Percentiles rank a stretch among this genome's conserved stretches.
Conservation (phyloP, 257 asterid species). For the Parsonsia alboflavescens region DNA sequence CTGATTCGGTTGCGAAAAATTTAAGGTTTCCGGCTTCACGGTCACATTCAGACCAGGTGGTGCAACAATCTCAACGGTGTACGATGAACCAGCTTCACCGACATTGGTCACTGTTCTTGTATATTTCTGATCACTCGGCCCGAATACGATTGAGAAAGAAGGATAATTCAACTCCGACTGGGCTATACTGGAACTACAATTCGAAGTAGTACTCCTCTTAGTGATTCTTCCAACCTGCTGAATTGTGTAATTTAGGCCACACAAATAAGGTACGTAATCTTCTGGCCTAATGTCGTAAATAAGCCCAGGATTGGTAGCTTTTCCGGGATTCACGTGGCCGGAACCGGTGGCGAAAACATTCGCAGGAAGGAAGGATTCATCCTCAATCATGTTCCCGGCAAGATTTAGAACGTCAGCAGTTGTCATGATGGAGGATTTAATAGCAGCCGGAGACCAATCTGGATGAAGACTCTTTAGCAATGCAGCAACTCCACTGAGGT, state of each 20-base stretch:
- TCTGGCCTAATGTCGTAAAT: constrained; percentile 15
- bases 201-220: not conserved
- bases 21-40: constrained; percentile 12
- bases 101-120: constrained; percentile 20
- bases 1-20: constrained; percentile 10
- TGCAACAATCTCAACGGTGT: constrained; percentile 2
- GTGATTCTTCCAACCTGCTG: not conserved
- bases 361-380: constrained; percentile 10
- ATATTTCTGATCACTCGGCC: constrained; percentile 15
- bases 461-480: constrained; percentile 24
- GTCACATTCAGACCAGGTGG: constrained; percentile 13
- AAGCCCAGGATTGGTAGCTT: constrained; percentile 23
- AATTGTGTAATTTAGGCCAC: constrained; percentile 19
- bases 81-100: constrained; percentile 11
- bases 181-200: constrained; percentile 5
- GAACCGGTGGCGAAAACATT: constrained; percentile 16
- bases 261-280: constrained; percentile 23
- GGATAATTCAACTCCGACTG: constrained; percentile 23
- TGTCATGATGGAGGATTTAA: constrained; percentile 29
- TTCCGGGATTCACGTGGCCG: constrained; percentile 21
- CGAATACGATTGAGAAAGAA: constrained; percentile 16
- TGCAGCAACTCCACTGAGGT: constrained; percentile 28
- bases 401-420: constrained; percentile 19
- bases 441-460: constrained; percentile 26
- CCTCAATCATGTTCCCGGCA: constrained; percentile 5